Base-by-base conservation (phyloP, 176 grass and related monocot species). In the Paspalum vaginatum region DNA sequence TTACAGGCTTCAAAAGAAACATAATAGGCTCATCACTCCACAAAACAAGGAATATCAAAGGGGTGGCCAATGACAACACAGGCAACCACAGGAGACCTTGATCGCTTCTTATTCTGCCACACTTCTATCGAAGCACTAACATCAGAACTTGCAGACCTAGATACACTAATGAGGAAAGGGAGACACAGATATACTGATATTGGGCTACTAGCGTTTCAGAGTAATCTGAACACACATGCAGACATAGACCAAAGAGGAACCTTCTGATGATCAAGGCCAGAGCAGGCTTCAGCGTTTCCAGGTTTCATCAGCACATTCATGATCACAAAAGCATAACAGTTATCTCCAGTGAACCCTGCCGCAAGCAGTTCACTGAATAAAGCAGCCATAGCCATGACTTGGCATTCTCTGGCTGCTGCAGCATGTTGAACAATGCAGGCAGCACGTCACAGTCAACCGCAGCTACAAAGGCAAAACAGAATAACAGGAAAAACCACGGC, bases 381-480 rank as follows among this genome's bases (percentile, higher is more conserved):
- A 63, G 45, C 72, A 77, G 3, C 51, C 40, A 11, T n/a, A 61
- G 57, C 56, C 25, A 2, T 25, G 24, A 0, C 41, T 57, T n/a
- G 1, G 38, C 14, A 3, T 42, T 66, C 58, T 41, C 25, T 9
- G 43, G n/a, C 39, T 43, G 10, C 41, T 4, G 40, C 41, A 68
- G 39, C 22, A 65, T 7, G 4, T 79, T 9, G 6, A 73, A 56
- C 14, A 59, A 47, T 9, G 40, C 50, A 24, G 26, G 14, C 77
- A 80, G 25, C 51, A 41, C 15, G 5, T 50, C 43, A 6, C 22
- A 5, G 42, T 59, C 69, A 51, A 41, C 44, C 8, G 43, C 7
- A 13, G 61, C 66, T 20, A 21, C 74, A 39, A 27, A 58, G 41
- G 24, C 74, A 65, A 20, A 40, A 49, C 57, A 83, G n/a, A 72